phyloP scores from a whole-genome alignment of 495 filamentous ascomycete species.

The Penicillium desertorum region DNA sequence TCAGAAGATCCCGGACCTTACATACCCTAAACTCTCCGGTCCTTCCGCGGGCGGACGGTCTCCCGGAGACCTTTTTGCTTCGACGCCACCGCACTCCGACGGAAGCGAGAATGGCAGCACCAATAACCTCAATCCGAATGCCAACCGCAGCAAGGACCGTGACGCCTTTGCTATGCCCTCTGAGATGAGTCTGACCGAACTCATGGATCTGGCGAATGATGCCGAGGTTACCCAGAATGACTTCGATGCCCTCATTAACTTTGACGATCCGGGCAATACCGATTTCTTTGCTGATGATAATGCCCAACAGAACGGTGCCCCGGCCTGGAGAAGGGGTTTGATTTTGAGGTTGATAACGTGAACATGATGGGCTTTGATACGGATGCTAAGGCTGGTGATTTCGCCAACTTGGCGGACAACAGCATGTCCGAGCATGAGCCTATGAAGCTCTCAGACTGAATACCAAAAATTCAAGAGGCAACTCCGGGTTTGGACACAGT shows the following conservation, averaged over 20 bases:
- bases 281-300: slow-evolving; percentile 41
- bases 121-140: slow-evolving; percentile 42
- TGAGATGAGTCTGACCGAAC: slow-evolving; percentile 44
- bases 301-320: slow-evolving; percentile 6
- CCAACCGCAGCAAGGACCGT: slow-evolving; percentile 15
- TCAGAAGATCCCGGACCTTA: slow-evolving; percentile 46
- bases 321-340: slow-evolving; percentile 23
- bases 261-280: slow-evolving; percentile 41
- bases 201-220: slow-evolving; percentile 50
- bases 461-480: neutral
- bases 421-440: neutral
- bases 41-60: slow-evolving; percentile 19
- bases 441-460: neutral
- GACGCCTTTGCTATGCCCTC: slow-evolving; percentile 40
- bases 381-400: slow-evolving; percentile 32
- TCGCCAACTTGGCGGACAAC: slow-evolving; percentile 25
- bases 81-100: slow-evolving; percentile 46
- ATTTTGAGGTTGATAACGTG: slow-evolving; percentile 31
- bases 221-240: slow-evolving; percentile 53
- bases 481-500: neutral
- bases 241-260: slow-evolving; percentile 51
- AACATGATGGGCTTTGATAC: slow-evolving; percentile 35
- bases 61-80: slow-evolving; percentile 35
- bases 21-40: slow-evolving; percentile 35
- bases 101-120: slow-evolving; percentile 49